Evolutionary conservation across 2,329 filamentous ascomycete genomes (phyloP), one percentile per base, ranked within the genome.

Genomic region (Ceratocystis smalleyi): DNA sequence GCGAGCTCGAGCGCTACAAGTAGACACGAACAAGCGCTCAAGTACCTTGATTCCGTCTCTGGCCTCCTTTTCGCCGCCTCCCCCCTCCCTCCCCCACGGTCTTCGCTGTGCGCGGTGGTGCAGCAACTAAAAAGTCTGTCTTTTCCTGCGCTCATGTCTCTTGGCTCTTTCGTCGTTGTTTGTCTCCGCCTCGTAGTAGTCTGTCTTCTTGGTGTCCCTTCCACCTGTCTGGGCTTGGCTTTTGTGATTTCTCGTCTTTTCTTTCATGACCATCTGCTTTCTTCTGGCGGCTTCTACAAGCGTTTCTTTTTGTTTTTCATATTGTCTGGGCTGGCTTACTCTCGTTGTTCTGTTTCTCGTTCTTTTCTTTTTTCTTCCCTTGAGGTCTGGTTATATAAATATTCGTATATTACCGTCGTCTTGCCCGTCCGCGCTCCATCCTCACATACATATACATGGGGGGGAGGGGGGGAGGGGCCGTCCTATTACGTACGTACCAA

Each of bases 361-460:
- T 24, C 15, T 15, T 32, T 12, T 59, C 19, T 40, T 35, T 35
- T 35, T 59, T 63, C 19, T 49, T 45, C 64, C 68, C 68, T 73
- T 72, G 5, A n/a, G 45, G 17, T 47, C 22, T 24, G 15, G 47
- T 51, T 51, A 15, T 10, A 40, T 40, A 40, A 40, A 40, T 12
- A 12, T 40, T 10, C 2, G 35, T 40, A 15, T 40, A 40, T 40
- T 40, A 1, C 35, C 35, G 10, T 40, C 15, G 10, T 40, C 35
- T 40, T 40, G 35, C 35, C 35, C 35, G 3, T 40, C 35, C 10
- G 12, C 47, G 22, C 22, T 24, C 10, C 47, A 51, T 24, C 7
- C 5, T 68, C 40, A 49, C 72, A 67, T 30, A 22, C 47, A 51
- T 24, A 15, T 69, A 69, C 40, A 59, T 59, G 32, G 27, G 24